Evolutionary conservation across 345 rosid genomes (phyloP).

Genomic region (Brassica juncea): DNA sequence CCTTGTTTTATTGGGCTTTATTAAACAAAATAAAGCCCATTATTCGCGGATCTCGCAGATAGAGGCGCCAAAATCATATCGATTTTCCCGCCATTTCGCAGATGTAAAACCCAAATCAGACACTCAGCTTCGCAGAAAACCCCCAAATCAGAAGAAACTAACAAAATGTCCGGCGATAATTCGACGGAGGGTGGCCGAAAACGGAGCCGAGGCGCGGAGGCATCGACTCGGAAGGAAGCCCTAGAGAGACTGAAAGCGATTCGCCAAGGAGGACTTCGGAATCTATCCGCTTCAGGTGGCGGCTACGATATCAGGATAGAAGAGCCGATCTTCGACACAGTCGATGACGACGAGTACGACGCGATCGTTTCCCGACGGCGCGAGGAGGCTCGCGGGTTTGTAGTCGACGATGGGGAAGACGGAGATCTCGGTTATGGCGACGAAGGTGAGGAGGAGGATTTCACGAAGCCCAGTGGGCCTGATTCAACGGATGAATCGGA

Average conservation of each 20-base stretch:
- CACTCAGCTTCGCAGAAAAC: background rate
- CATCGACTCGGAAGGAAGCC: conserved; percentile 57
- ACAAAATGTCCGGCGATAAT: conserved; percentile 52
- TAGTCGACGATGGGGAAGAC: conserved; percentile 75
- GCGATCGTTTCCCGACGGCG: conserved; percentile 73
- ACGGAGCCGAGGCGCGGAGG: conserved; percentile 60
- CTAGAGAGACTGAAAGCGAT: conserved; percentile 74
- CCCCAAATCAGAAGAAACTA: background rate
- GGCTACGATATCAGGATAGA: conserved; percentile 68
- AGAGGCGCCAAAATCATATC: background rate
- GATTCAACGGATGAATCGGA: conserved; percentile 71
- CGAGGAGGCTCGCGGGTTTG: conserved; percentile 73
- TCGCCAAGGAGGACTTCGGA: conserved; percentile 71
- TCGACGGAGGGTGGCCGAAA: conserved; percentile 39
- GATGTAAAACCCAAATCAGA: background rate
- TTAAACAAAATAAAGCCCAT: background rate
- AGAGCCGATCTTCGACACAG: conserved; percentile 74
- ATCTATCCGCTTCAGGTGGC: conserved; percentile 47
- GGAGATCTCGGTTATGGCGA: conserved; percentile 80
- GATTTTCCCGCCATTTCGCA: background rate
- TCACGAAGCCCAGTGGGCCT: conserved; percentile 59
- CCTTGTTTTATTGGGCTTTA: background rate
- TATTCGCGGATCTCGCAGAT: background rate
- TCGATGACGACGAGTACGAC: conserved; percentile 75
- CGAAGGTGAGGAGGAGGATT: conserved; percentile 92